phyloP scores from a whole-genome alignment of 495 filamentous ascomycete genomes.

The Penicillium alfredii region DNA sequence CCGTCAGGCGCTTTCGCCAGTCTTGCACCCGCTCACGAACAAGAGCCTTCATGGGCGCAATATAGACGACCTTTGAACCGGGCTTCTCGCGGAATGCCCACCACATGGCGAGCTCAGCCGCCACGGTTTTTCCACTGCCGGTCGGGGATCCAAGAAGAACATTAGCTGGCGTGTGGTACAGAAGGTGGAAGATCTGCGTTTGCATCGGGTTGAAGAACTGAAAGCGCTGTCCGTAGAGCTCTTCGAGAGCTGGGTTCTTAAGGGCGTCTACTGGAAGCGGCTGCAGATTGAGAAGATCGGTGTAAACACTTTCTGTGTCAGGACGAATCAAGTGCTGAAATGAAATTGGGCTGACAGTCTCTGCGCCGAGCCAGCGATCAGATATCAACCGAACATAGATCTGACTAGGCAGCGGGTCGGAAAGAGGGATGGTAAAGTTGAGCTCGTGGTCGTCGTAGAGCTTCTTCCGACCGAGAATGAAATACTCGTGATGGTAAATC shows the following conservation, averaged over 20 bases:
- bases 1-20: slow-evolving; percentile 80
- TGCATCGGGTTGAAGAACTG: slow-evolving; percentile 99
- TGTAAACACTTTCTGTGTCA: slow-evolving; percentile 96
- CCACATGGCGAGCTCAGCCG: slow-evolving; percentile 98
- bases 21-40: slow-evolving; percentile 95
- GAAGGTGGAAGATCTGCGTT: slow-evolving; percentile 92
- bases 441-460: slow-evolving; percentile 91
- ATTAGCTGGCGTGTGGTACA: slow-evolving; percentile 87
- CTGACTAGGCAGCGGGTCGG: slow-evolving; percentile 86
- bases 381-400: slow-evolving; percentile 94
- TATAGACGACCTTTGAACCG: slow-evolving; percentile 97
- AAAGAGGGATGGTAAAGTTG: slow-evolving; percentile 93
- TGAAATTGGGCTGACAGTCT: slow-evolving; percentile 88
- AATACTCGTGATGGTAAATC: slow-evolving; percentile 97
- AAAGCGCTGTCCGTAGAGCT: slow-evolving; percentile 82
- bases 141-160: slow-evolving; percentile 96
- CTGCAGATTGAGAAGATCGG: slow-evolving; percentile 85
- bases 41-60: slow-evolving; percentile 98
- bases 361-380: slow-evolving; percentile 95
- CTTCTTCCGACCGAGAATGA: slow-evolving; percentile 83
- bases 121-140: slow-evolving; percentile 94
- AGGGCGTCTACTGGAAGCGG: slow-evolving; percentile 83
- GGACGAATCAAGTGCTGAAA: slow-evolving; percentile 97
- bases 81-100: slow-evolving; percentile 96
- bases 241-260: slow-evolving; percentile 80